phyloP scores from a whole-genome alignment of 805 yeast species.

The Ogataea nitratoaversa region DNA sequence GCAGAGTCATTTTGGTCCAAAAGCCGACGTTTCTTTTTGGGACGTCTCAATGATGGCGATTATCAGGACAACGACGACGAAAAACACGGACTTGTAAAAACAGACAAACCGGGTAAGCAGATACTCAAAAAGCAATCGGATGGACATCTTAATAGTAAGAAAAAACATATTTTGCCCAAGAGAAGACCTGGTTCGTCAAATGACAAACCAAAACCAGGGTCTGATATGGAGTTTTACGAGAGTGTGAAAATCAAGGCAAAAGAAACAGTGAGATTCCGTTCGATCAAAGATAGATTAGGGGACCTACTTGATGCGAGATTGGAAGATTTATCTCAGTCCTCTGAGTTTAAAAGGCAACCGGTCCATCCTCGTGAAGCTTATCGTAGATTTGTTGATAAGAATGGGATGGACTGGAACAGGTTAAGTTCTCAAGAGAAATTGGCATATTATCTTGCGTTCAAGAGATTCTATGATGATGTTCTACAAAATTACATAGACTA shows the following conservation, averaged over 20 bases:
- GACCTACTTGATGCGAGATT: constrained; percentile 24
- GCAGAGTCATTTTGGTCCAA: constrained; percentile 10
- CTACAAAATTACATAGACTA: constrained; percentile 12
- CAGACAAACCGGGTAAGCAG: not conserved
- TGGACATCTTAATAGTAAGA: not conserved
- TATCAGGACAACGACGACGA: too few species aligned
- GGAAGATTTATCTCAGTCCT: constrained; percentile 23
- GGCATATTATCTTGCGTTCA: constrained; percentile 28
- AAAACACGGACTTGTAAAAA: too few species aligned
- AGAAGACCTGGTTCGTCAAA: not conserved
- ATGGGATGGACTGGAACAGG: constrained; percentile 23
- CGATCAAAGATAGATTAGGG: constrained; percentile 23
- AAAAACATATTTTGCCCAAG: not conserved
- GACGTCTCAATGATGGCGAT: not conserved
- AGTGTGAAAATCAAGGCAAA: not conserved
- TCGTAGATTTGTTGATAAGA: constrained; percentile 18
- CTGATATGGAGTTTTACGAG: not conserved
- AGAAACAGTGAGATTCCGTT: not conserved
- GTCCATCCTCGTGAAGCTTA: constrained; percentile 27
- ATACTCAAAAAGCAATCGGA: not conserved
- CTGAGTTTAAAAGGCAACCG: constrained; percentile 25
- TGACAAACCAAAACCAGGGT: not conserved
- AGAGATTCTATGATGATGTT: constrained; percentile 23
- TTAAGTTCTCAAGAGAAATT: constrained; percentile 19
- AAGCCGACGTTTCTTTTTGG: constrained; percentile 1